phyloP scores from a whole-genome alignment of 164 flowering plant species.

The Annona squamosa region DNA sequence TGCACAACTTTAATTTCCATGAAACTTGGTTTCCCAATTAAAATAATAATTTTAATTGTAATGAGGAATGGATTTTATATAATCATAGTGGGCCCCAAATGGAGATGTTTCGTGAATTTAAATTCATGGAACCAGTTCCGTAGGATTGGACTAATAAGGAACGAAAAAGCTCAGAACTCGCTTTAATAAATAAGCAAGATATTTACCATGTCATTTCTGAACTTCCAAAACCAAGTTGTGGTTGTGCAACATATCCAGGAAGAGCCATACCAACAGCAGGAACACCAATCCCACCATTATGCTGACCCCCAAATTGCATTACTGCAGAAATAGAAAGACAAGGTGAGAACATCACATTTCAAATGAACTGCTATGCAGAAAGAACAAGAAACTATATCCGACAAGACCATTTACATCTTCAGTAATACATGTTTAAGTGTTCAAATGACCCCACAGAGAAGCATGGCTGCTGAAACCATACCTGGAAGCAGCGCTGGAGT shows the following conservation, averaged over 20 bases:
- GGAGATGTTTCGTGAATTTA: too few species aligned
- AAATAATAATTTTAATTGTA: too few species aligned
- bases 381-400: not conserved
- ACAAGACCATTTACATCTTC: not conserved
- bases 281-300: slow-evolving; percentile 90
- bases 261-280: slow-evolving; percentile 99
- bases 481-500: slow-evolving; percentile 82
- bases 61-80: too few species aligned
- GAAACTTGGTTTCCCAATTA: too few species aligned
- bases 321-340: slow-evolving; percentile 34
- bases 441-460: not conserved
- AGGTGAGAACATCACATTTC: not conserved
- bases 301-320: slow-evolving; percentile 93
- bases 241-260: slow-evolving; percentile 94
- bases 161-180: not conserved
- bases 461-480: slow-evolving; percentile 11
- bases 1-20: too few species aligned
- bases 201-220: slow-evolving; percentile 96
- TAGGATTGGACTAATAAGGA: not conserved
- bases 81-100: too few species aligned
- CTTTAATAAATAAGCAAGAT: slow-evolving; percentile 2
- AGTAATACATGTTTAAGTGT: not conserved
- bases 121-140: too few species aligned
- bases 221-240: slow-evolving; percentile 74
- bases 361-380: not conserved